phyloP scores from a whole-genome alignment of 2,329 filamentous ascomycete genomes.

The Dactylonectria estremocensis region DNA sequence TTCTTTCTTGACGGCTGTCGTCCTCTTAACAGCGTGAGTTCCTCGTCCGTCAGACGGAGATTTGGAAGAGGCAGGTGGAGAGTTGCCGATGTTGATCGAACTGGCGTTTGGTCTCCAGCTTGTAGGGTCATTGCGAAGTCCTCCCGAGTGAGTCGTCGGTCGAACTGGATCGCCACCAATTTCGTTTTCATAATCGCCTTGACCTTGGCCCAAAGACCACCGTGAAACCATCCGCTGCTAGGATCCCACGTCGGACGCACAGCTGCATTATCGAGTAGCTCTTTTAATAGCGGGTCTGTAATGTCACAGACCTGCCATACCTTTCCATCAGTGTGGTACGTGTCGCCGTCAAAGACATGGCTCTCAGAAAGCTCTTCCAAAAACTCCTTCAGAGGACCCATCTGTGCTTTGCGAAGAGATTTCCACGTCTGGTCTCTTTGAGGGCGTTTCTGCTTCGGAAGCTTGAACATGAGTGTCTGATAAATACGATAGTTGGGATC shows the following conservation, averaged over 20 bases:
- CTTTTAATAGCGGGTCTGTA: conserved; percentile 80
- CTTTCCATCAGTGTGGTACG: conserved; percentile 84
- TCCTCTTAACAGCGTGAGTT: conserved; percentile 54
- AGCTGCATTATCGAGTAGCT: conserved; percentile 75
- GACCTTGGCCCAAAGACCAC: conserved; percentile 85
- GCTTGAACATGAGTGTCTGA: conserved; percentile 90
- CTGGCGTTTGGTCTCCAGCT: conserved; percentile 54
- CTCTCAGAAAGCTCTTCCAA: conserved; percentile 62
- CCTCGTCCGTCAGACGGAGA: conserved; percentile 54
- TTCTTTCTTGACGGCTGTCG: conserved; percentile 54
- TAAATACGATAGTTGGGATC: conserved; percentile 85
- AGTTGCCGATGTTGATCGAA: conserved; percentile 49
- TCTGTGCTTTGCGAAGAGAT: conserved; percentile 59
- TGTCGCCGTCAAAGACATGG: conserved; percentile 88
- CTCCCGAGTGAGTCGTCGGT: conserved; percentile 61
- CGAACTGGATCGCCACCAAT: conserved; percentile 76
- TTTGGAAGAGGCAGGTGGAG: conserved; percentile 55
- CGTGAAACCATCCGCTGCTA: conserved; percentile 87
- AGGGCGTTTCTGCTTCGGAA: conserved; percentile 68
- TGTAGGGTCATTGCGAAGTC: conserved; percentile 56
- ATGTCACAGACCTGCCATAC: conserved; percentile 97
- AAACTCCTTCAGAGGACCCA: conserved; percentile 57
- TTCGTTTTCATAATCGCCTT: conserved; percentile 92
- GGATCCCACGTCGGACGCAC: conserved; percentile 72
- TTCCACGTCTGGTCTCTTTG: conserved; percentile 66